Evolutionary conservation across 441 rosid genomes (phyloP).

Genomic region (Gossypium davidsonii): DNA sequence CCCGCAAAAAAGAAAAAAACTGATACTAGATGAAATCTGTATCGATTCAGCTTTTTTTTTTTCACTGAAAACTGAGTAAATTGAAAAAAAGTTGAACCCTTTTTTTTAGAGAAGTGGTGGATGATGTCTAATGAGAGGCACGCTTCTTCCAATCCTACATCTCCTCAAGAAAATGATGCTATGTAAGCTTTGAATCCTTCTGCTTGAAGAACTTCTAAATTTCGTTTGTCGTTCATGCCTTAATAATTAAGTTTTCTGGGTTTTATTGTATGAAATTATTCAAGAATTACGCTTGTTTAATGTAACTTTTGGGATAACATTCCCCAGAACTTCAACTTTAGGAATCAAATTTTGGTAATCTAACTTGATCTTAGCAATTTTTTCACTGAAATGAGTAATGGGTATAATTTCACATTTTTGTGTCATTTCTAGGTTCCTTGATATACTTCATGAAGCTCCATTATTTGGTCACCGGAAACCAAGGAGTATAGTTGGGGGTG

Average conservation of each 20-base stretch:
- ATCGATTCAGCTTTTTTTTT: not conserved
- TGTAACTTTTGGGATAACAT: not conserved
- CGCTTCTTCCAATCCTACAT: slow-evolving; percentile 20
- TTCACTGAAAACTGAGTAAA: not conserved
- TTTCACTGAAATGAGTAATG: not conserved
- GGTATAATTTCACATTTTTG: slow-evolving; percentile 1
- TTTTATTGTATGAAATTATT: not conserved
- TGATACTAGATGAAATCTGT: not conserved
- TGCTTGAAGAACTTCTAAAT: not conserved
- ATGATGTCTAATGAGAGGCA: slow-evolving; percentile 54
- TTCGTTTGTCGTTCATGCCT: not conserved
- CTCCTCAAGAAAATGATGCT: slow-evolving; percentile 48
- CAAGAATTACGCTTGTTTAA: not conserved
- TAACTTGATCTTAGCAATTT: not conserved
- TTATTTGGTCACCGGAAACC: slow-evolving; percentile 76
- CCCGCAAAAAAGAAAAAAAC: not conserved
- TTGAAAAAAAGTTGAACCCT: not conserved
- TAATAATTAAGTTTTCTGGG: not conserved
- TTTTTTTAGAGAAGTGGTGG: not conserved
- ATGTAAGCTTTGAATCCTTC: slow-evolving; percentile 38
- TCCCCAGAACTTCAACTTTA: not conserved
- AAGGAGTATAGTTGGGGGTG: slow-evolving; percentile 62
- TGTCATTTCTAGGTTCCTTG: slow-evolving; percentile 55
- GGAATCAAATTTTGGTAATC: not conserved
- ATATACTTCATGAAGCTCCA: slow-evolving; percentile 64